Base-by-base conservation (phyloP, 2,329 filamentous ascomycete genomes). In the Talaromyces sp. region DNA sequence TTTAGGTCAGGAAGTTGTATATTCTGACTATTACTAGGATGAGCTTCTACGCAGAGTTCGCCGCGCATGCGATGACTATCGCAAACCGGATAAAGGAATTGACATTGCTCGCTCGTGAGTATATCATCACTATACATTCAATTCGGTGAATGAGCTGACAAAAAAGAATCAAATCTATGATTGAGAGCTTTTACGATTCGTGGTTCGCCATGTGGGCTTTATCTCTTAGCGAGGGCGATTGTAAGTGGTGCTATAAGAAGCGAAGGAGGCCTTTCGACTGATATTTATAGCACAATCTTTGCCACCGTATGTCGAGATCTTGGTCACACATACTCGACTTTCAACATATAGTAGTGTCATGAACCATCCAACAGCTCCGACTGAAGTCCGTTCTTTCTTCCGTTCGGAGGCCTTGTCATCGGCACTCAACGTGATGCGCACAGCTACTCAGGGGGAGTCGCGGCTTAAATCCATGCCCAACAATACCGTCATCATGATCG, bases 401-500 rank as follows among this genome's bases (percentile, higher is more conserved):
- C 86, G 89, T 47, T 87, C 88, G 0, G 89, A 89, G 0, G 88
- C 89, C 1, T 82, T 92, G 0, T 90, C 89, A 0, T 89, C 89
- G 0, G 88, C 90, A 0, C 76, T 92, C n/a, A 91, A 90, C 65
- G 90, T 92, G 4, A 85, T 92, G 81, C 86, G 89, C 25, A 88
- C 87, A 1, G 89, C 89, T 0, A 90, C 91, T 6, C 89, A 91
- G 74, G 89, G 89, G 39, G 89, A 92, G 72, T 80, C 83, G 0
- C 85, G 89, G 67, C 81, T 92, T 0, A 87, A 87, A 63, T 91
- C 89, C 0, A 92, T 92, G 89, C 89, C 89, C 0, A 92, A 92
- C 75, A 92, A 92, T 69, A 91, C 89, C 0, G 86, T 89, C 63
- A 90, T 91, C 68, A 92, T 92, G 90, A 90, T 92, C 13, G 90